These are phyloP conservation scores for Pseudoturritis turrita DNA, from an alignment of 345 rosid species.

Conservation along the genomic window DNA sequence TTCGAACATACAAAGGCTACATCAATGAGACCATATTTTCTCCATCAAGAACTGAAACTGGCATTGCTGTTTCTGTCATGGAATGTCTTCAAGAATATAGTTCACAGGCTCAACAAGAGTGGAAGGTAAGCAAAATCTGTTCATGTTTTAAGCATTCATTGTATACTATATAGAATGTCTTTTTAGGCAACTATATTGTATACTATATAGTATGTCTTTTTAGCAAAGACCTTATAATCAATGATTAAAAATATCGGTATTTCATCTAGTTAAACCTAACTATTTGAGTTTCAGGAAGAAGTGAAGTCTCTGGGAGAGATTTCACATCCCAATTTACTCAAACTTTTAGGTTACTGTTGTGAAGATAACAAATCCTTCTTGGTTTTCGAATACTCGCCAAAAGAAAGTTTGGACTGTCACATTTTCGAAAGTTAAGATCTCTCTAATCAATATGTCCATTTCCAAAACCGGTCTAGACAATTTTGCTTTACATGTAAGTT, in stretches of 20 bases:
- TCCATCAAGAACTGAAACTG: conserved; percentile 3
- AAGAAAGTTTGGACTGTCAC: not conserved
- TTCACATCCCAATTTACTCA: conserved; percentile 9
- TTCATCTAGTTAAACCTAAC: not conserved
- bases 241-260: not conserved
- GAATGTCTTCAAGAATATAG: not conserved
- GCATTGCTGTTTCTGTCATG: conserved; percentile 12
- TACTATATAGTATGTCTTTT: not conserved
- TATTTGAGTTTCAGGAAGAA: conserved; percentile 12
- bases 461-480: not conserved
- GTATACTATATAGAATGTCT: not conserved
- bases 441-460: not conserved
- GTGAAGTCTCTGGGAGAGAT: not conserved
- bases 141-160: not conserved
- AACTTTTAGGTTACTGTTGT: conserved; percentile 12
- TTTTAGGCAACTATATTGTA: not conserved
- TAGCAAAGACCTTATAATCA: not conserved
- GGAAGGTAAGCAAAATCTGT: conserved; percentile 11
- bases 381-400: conserved; percentile 6
- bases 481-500: not conserved
- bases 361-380: not conserved
- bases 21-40: conserved; percentile 10
- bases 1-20: not conserved
- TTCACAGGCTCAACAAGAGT: not conserved
- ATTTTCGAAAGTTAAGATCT: conserved; percentile 17